Evolutionary conservation across 352 stramenopile species (phyloP).

Genomic region (Globisporangium paroecandrum): DNA sequence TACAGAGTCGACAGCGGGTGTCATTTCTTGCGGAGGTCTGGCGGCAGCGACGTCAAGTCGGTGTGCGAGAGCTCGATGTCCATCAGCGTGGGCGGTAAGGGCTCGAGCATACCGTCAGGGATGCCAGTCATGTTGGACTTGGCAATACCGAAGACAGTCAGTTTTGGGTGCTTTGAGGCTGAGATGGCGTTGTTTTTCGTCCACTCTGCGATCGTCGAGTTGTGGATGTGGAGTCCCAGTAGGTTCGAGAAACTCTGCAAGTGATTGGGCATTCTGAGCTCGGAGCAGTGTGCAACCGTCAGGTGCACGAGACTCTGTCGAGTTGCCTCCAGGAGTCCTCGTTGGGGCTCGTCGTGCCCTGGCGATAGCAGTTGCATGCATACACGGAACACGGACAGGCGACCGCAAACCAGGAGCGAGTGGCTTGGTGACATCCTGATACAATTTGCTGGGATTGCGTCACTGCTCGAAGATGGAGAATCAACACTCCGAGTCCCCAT

Average conservation of each 20-base stretch:
- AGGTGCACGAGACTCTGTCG: slow-evolving; percentile 13
- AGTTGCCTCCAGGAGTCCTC: background rate
- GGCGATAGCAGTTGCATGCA: slow-evolving; percentile 15
- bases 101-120: slow-evolving; percentile 9
- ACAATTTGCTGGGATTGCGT: background rate
- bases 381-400: slow-evolving; percentile 26
- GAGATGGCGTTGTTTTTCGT: slow-evolving; percentile 1
- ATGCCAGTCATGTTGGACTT: slow-evolving; percentile 14
- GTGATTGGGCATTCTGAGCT: background rate
- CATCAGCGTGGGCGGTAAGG: background rate
- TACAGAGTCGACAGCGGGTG: slow-evolving; percentile 1
- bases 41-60: slow-evolving; percentile 14
- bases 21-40: slow-evolving; percentile 9
- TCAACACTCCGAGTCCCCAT: slow-evolving; percentile 21
- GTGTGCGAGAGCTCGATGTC: slow-evolving; percentile 11
- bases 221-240: slow-evolving; percentile 3
- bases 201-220: slow-evolving; percentile 15
- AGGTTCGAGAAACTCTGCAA: slow-evolving; percentile 11
- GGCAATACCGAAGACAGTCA: background rate
- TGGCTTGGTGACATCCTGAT: background rate
- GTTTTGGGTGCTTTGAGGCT: background rate
- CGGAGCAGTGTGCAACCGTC: slow-evolving; percentile 9
- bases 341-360: background rate
- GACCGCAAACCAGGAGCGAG: slow-evolving; percentile 14
- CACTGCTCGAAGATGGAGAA: slow-evolving; percentile 14